These are phyloP conservation scores for Salix brachista DNA, from an alignment of 345 rosid species.

Conservation along the genomic window DNA sequence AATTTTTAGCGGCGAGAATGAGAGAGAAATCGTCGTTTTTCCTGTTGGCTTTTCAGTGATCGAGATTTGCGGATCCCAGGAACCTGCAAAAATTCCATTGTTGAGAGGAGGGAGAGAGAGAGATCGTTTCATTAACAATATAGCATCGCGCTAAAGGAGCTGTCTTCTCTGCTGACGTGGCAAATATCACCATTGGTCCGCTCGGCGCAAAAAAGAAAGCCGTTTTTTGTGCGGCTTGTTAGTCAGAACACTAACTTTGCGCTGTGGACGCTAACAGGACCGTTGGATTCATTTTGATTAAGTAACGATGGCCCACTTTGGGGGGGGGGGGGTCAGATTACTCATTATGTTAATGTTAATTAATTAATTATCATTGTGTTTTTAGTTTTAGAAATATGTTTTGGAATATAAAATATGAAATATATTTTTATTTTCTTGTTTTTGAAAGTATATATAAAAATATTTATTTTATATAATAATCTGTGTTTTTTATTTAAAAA, in stretches of 20 bases:
- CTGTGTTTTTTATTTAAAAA: too few relatives aligned
- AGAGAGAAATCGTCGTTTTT: constrained; percentile 17
- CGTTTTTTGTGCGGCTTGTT: constrained; percentile 27
- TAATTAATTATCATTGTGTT: not conserved
- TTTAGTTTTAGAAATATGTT: too few relatives aligned
- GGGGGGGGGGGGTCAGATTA: not conserved
- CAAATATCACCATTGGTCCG: constrained; percentile 25
- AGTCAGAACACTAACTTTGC: not conserved
- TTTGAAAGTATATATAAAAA: too few relatives aligned
- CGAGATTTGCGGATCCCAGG: constrained; percentile 58
- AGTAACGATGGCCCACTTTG: not conserved
- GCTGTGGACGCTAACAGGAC: constrained; percentile 3
- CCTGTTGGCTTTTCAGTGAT: constrained; percentile 27
- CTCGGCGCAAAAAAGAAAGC: constrained; percentile 31
- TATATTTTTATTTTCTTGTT: too few relatives aligned
- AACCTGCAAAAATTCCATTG: constrained; percentile 41
- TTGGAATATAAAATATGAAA: too few relatives aligned
- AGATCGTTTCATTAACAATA: constrained; percentile 10
- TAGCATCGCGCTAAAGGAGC: constrained; percentile 39
- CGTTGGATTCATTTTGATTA: constrained; percentile 15
- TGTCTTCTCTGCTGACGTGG: constrained; percentile 31
- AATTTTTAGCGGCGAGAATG: constrained; percentile 8
- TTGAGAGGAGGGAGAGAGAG: constrained; percentile 13
- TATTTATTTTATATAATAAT: too few relatives aligned
- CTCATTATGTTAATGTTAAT: not conserved